Percentiles rank a stretch among this genome's conserved stretches.
Conservation (phyloP, 176 grass and related monocot genomes). For the Cocos nucifera region DNA sequence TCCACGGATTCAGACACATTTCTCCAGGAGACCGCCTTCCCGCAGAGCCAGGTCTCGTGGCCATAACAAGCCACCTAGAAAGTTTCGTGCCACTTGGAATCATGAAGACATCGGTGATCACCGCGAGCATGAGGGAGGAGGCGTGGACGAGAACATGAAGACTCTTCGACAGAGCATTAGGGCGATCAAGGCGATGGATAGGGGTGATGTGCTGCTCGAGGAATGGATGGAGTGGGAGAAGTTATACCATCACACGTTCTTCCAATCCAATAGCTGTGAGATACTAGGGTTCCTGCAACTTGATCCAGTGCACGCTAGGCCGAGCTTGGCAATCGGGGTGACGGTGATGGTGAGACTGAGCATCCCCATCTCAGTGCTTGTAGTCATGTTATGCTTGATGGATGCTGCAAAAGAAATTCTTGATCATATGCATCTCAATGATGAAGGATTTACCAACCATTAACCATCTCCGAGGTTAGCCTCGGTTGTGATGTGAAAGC, state of each 20-base stretch:
- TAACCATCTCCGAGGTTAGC: too few relatives aligned
- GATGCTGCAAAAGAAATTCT: constrained; percentile 36
- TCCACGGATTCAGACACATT: neutral
- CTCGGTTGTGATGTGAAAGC: too few relatives aligned
- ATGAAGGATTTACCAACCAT: neutral
- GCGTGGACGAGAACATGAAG: neutral
- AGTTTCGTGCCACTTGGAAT: neutral
- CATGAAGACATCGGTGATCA: neutral
- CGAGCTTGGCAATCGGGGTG: constrained; percentile 32
- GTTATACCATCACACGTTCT: constrained; percentile 19
- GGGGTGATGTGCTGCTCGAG: neutral
- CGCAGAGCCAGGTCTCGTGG: neutral
- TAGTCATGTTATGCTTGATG: constrained; percentile 28
- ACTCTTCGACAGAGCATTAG: neutral
- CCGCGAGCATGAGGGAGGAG: neutral
- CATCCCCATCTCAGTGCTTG: constrained; percentile 35
- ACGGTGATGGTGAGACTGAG: constrained; percentile 30
- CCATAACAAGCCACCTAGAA: too few relatives aligned
- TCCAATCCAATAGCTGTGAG: constrained; percentile 20
- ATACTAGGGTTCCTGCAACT: constrained; percentile 29
- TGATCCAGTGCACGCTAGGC: constrained; percentile 13
- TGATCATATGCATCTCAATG: constrained; percentile 21
- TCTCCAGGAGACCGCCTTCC: neutral
- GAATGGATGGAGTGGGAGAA: neutral
- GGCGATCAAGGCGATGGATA: too few relatives aligned